Percentiles rank a stretch among this genome's conserved stretches.
Evolutionary conservation across 768 basidiomycete species (phyloP).

Genomic region (Russula brevipes): DNA sequence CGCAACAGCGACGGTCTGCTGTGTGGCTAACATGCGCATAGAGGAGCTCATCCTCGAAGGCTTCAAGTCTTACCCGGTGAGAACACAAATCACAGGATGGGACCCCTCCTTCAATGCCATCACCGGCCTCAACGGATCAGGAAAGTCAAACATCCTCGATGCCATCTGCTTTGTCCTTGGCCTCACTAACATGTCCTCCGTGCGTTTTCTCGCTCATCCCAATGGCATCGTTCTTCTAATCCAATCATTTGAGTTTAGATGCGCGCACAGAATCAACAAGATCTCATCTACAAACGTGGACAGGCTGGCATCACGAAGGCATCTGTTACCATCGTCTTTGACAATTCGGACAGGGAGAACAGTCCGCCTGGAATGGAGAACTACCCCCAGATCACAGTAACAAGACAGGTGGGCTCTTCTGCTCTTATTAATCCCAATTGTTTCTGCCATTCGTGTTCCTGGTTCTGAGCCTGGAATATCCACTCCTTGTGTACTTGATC

Average conservation of each 20-base stretch:
- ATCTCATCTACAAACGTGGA: constrained; percentile 98
- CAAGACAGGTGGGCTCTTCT: constrained; percentile 66
- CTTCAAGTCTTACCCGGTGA: constrained; percentile 96
- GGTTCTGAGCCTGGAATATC: not conserved
- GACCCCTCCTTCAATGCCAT: constrained; percentile 98
- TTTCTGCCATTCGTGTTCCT: not conserved
- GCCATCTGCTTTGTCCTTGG: constrained; percentile 99
- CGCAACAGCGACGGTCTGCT: not conserved
- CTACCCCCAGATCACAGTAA: constrained; percentile 88
- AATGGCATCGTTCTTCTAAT: not conserved
- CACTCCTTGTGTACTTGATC: not conserved
- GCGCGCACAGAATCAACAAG: constrained; percentile 92
- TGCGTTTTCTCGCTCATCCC: constrained; percentile 32
- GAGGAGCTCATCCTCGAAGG: constrained; percentile 44
- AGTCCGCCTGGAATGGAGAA: constrained; percentile 81
- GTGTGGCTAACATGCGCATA: constrained; percentile 16
- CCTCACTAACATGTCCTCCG: constrained; percentile 94
- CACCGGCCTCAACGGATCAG: constrained; percentile 91
- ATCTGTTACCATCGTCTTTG: constrained; percentile 97
- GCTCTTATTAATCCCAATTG: not conserved
- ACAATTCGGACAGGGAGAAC: constrained; percentile 85
- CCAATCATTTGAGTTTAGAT: constrained; percentile 45
- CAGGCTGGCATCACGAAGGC: constrained; percentile 97
- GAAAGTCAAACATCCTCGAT: constrained; percentile 98
- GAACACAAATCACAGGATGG: constrained; percentile 95